Percentiles rank a stretch among this genome's conserved stretches.
Evolutionary conservation across 768 basidiomycete species (phyloP).

Genomic region (Mrakia frigida): DNA sequence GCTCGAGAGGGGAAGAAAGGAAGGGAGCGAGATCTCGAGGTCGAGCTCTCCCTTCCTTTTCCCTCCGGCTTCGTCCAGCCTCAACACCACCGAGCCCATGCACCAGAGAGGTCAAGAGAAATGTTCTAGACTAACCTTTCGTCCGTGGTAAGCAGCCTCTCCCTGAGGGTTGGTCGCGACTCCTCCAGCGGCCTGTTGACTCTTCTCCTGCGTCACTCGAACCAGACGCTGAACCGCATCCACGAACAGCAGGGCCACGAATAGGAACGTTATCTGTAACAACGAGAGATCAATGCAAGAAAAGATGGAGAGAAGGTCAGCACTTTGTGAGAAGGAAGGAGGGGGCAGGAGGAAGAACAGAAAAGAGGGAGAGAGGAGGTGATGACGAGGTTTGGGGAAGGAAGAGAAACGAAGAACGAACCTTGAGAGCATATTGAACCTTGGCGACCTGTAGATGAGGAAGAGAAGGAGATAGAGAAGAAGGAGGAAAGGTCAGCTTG

Average conservation of each 20-base stretch:
- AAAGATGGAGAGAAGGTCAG: background rate
- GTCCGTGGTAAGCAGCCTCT: constrained; percentile 23
- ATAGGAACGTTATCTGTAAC: constrained; percentile 46
- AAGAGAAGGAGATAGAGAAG: background rate
- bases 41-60: background rate
- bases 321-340: background rate
- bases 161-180: constrained; percentile 16
- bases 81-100: background rate
- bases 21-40: background rate
- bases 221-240: constrained; percentile 93
- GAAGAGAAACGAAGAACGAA: constrained; percentile 34
- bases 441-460: constrained; percentile 32
- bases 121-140: constrained; percentile 11
- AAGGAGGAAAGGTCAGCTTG: background rate
- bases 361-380: background rate
- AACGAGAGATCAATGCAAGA: background rate
- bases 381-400: background rate
- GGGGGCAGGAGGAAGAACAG: background rate
- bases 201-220: constrained; percentile 47
- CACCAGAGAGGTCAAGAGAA: background rate
- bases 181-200: background rate
- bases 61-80: background rate
- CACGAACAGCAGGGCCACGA: constrained; percentile 77
- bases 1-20: background rate
- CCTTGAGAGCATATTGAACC: constrained; percentile 38